Base-by-base conservation (phyloP, 2,329 filamentous ascomycete species). In the Penicillium olsonii region DNA sequence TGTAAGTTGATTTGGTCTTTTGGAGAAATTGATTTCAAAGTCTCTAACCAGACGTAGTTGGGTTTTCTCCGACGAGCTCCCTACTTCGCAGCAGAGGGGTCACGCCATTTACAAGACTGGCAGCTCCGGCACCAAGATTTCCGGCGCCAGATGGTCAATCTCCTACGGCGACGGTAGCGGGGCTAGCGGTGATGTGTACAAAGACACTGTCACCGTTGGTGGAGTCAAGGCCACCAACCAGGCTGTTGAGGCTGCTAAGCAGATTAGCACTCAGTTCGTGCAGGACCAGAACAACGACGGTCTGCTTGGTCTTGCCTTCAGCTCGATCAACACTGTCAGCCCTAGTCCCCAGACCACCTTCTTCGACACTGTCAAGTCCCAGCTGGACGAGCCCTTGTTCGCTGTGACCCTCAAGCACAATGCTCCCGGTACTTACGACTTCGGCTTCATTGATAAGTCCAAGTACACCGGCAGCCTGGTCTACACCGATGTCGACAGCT, bases 81-180 rank as follows among this genome's bases (percentile, higher is more conserved):
- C 80, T 5, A 59, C 70, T 4, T 68, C 70, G 14, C 69, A 82
- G 42, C 75, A 78, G 22, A 64, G 66, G 7, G 83, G 81, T 4
- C 85, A 87, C 59, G 63, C 69, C 33, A 66, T 83, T 59, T 89
- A 89, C 69, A 72, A 76, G 35, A 80, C 81, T 4, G 75, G 77
- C 20, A 66, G 49, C 6, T 77, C 74, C 2, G 71, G 71, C 39
- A 76, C 75, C 54, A 66, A 74, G 37, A 58, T 83, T 42, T 54
- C 53, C 2, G 80, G 80, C 18, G 71, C 75, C 54, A 76, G 68
- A 19, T 88, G 84, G 84, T 67, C 68, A 6, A 84, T 88, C 61
- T 70, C 64, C 14, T 89, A 89, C 59, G 85, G 83, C 19, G 87
- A 89, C 57, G 82, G 83, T 12, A 83, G 81, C 37, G 76, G 76